These are phyloP conservation scores for Pholiota adiposa DNA, from an alignment of 1,284 basidiomycete genomes.

Conservation along the genomic window DNA sequence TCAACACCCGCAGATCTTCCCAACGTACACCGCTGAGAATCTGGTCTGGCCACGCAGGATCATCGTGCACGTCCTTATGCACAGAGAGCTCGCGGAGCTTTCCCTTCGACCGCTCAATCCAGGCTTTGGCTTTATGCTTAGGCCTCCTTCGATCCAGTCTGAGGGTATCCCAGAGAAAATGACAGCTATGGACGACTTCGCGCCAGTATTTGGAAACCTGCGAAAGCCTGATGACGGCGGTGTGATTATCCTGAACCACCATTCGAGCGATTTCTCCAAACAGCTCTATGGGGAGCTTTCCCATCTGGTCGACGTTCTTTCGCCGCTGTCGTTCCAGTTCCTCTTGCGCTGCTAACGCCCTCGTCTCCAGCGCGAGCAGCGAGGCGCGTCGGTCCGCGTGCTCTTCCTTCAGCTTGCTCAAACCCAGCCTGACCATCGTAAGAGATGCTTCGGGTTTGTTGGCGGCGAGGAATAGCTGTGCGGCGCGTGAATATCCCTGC, in stretches of 20 bases:
- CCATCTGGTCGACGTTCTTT: conserved; percentile 38
- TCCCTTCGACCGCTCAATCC: conserved; percentile 59
- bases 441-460: conserved; percentile 46
- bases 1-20: conserved; percentile 46
- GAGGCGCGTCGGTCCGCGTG: conserved; percentile 43
- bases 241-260: conserved; percentile 46
- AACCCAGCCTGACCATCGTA: conserved; percentile 50
- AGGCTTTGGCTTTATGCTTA: conserved; percentile 52
- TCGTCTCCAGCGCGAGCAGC: conserved; percentile 38
- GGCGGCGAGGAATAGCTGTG: conserved; percentile 51
- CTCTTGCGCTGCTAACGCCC: conserved; percentile 27
- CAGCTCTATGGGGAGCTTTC: conserved; percentile 66
- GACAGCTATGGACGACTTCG: conserved; percentile 47
- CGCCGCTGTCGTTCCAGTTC: conserved; percentile 27
- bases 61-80: conserved; percentile 28
- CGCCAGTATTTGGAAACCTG: conserved; percentile 68
- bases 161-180: conserved; percentile 62
- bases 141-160: conserved; percentile 55
- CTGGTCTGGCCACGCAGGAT: conserved; percentile 33
- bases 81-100: conserved; percentile 51
- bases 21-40: conserved; percentile 47
- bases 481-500: conserved; percentile 58
- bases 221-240: conserved; percentile 49
- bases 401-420: conserved; percentile 41
- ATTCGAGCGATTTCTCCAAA: conserved; percentile 55